phyloP scores from a whole-genome alignment of 2,329 filamentous ascomycete genomes.

The Epichloe amarillans region DNA sequence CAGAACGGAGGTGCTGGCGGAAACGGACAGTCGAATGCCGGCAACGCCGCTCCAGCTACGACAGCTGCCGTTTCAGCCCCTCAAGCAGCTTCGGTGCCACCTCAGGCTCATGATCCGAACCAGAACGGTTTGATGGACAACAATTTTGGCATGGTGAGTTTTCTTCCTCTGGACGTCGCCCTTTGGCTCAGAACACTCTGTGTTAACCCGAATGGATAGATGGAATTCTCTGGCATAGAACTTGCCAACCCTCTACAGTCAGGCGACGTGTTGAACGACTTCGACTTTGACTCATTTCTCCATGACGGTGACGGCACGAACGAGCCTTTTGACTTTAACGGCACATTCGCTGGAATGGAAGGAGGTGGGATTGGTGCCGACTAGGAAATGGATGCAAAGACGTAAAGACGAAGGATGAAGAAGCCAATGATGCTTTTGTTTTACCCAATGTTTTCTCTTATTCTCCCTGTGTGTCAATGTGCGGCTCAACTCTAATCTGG shows the following conservation, averaged over 20 bases:
- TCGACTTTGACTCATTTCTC: slow-evolving; percentile 56
- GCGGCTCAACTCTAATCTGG: slow-evolving; percentile 24
- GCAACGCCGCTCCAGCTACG: slow-evolving; percentile 7
- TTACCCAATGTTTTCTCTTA: slow-evolving; percentile 12
- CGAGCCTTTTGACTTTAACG: slow-evolving; percentile 40
- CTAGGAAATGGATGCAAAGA: slow-evolving; percentile 17
- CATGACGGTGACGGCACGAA: slow-evolving; percentile 36
- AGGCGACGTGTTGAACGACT: slow-evolving; percentile 49
- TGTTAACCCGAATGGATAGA: slow-evolving; percentile 15
- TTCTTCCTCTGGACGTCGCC: not conserved
- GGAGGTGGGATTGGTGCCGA: slow-evolving; percentile 45
- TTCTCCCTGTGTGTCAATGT: slow-evolving; percentile 11
- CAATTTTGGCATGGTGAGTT: slow-evolving; percentile 31
- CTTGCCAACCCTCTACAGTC: slow-evolving; percentile 41
- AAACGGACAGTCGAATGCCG: slow-evolving; percentile 15
- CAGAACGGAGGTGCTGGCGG: slow-evolving; percentile 16
- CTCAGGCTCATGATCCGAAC: slow-evolving; percentile 30
- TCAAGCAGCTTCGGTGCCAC: slow-evolving; percentile 16
- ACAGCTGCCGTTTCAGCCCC: slow-evolving; percentile 17
- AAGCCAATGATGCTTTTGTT: slow-evolving; percentile 1
- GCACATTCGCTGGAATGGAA: slow-evolving; percentile 38
- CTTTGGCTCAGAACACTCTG: not conserved
- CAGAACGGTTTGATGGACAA: slow-evolving; percentile 38
- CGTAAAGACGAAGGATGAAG: not conserved
- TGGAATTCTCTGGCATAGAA: slow-evolving; percentile 36